phyloP scores from a whole-genome alignment of 1,284 basidiomycete species.

The Chalciporus sp. region DNA sequence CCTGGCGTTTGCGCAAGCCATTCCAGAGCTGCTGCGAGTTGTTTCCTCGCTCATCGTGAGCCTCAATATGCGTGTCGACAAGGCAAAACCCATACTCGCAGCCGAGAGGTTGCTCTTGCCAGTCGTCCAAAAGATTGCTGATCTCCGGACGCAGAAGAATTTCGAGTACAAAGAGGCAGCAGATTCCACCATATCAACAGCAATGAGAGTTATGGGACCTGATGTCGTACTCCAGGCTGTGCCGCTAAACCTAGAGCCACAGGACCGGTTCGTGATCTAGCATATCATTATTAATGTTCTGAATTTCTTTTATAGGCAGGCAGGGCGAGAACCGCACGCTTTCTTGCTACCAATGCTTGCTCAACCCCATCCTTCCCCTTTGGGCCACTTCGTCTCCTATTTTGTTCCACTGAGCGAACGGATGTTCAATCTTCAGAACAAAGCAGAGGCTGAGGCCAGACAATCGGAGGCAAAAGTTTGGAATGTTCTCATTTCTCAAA shows the following conservation, averaged over 20 bases:
- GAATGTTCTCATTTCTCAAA: slow-evolving; percentile 89
- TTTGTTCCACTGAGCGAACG: slow-evolving; percentile 94
- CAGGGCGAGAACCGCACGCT: slow-evolving; percentile 74
- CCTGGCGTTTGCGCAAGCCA: slow-evolving; percentile 66
- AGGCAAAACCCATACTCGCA: slow-evolving; percentile 51
- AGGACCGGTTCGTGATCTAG: slow-evolving; percentile 61
- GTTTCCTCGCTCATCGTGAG: slow-evolving; percentile 55
- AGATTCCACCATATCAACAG: slow-evolving; percentile 79
- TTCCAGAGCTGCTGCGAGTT: slow-evolving; percentile 73
- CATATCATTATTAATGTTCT: slow-evolving; percentile 3
- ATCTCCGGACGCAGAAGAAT: slow-evolving; percentile 74
- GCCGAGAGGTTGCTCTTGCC: slow-evolving; percentile 76
- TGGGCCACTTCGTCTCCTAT: slow-evolving; percentile 85
- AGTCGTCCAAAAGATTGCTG: slow-evolving; percentile 75
- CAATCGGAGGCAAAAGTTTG: slow-evolving; percentile 91
- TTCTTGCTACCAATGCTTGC: slow-evolving; percentile 91
- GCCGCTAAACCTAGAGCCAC: slow-evolving; percentile 86
- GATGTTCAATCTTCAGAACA: slow-evolving; percentile 87
- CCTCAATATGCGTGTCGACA: slow-evolving; percentile 43
- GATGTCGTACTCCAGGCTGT: slow-evolving; percentile 74
- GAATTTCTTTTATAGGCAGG: slow-evolving; percentile 46
- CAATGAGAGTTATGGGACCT: slow-evolving; percentile 88
- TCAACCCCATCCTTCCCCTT: slow-evolving; percentile 78
- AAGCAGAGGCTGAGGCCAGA: slow-evolving; percentile 70
- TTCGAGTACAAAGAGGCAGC: slow-evolving; percentile 93